phyloP scores from a whole-genome alignment of 257 asterid species.

The Solanum sparsipilum region DNA sequence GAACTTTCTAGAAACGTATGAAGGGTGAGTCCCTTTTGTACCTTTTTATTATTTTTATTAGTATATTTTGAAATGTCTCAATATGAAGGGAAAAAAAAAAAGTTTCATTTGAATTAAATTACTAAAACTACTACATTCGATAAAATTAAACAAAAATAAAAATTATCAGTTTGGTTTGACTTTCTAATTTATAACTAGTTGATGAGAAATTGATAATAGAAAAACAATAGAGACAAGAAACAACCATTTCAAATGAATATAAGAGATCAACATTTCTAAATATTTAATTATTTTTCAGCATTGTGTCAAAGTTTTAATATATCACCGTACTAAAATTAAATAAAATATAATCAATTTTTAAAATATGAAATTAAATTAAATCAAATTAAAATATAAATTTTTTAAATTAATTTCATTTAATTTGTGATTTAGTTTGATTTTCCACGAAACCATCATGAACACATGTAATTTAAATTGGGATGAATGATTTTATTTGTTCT shows the following conservation, averaged over 20 bases:
- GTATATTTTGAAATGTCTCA: neutral
- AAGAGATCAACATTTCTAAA: neutral
- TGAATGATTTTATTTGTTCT: neutral
- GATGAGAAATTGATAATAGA: neutral
- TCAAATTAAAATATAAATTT: too few species aligned
- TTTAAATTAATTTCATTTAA: too few species aligned
- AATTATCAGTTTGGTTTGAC: neutral
- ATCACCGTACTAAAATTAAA: too few species aligned
- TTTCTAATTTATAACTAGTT: neutral
- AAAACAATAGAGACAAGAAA: neutral
- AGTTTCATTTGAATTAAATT: too few species aligned
- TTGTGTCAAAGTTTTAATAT: neutral
- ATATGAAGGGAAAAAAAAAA: neutral
- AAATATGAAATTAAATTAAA: too few species aligned
- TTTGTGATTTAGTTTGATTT: too few species aligned
- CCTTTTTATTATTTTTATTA: neutral
- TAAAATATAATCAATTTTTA: too few species aligned
- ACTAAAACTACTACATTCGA: neutral
- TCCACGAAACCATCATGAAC: neutral
- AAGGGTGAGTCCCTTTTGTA: neutral
- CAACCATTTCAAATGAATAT: neutral
- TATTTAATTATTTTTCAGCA: too few species aligned
- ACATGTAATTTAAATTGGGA: neutral
- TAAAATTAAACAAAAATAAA: too few species aligned
- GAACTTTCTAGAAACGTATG: neutral